These are phyloP conservation scores for Botryotinia narcissicola DNA, from an alignment of 2,329 filamentous ascomycete species.

Conservation along the genomic window DNA sequence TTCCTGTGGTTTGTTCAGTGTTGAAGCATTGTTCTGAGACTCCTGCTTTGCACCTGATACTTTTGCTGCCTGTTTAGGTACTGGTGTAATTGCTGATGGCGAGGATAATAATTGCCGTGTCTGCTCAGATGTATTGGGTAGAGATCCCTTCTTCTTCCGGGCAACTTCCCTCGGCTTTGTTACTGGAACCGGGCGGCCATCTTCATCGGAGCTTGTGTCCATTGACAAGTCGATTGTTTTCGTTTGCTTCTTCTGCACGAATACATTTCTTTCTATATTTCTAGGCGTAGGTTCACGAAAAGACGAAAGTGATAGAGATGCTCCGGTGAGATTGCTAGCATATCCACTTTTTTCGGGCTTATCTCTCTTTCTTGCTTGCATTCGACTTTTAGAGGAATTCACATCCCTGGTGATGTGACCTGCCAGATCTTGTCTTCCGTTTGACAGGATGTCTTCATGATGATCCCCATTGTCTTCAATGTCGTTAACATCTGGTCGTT, in stretches of 20 bases:
- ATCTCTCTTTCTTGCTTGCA: constrained; percentile 23
- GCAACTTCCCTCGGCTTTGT: neutral
- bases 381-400: neutral
- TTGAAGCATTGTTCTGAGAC: neutral
- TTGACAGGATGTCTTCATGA: neutral
- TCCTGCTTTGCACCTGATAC: neutral
- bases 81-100: neutral
- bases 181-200: neutral
- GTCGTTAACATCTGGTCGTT: constrained; percentile 24
- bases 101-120: neutral
- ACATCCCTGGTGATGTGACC: neutral
- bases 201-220: constrained; percentile 12
- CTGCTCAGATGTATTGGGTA: neutral
- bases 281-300: constrained; percentile 3
- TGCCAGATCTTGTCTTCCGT: neutral
- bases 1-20: neutral
- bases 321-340: constrained; percentile 35
- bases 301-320: constrained; percentile 28
- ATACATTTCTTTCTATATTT: neutral
- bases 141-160: neutral
- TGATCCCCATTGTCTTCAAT: constrained; percentile 21
- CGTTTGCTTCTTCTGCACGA: neutral
- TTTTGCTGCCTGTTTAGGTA: neutral
- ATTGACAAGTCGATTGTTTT: constrained; percentile 10
- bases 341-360: constrained; percentile 30